Evolutionary conservation across 305 asterid genomes (phyloP), one percentile per base, ranked within the genome.

Genomic region (Rubia occidens): DNA sequence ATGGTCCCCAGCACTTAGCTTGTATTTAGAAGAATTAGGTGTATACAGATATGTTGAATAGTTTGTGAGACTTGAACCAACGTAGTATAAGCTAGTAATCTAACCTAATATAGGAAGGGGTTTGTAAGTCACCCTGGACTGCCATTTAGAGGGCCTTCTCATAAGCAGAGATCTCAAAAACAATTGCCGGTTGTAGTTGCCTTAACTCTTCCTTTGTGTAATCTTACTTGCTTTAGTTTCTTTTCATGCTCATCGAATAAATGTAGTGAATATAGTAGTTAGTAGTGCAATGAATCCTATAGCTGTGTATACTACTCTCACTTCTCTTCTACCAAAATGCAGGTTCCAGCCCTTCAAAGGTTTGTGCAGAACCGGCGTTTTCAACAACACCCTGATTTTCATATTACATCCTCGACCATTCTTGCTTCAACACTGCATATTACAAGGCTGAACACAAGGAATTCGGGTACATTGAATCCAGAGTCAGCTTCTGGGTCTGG

Each of bases 271-370:
- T 60, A 1, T 26, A 24, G 15, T 29, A 26, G 18, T 42, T 45
- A 18, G 32, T 5, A 6, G 6, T 6, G n/a, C 8, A 18, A 1
- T 45, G 40, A 21, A 24, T 15, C 32, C 17, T 42, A 32, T 42
- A 18, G 68, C 32, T 18, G 37, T 64, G 51, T 63, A 37, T 44
- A 17, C 43, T 51, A 39, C 61, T 15, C 24, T 60, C 9, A 66
- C 20, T 72, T 10, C 32, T 3, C 18, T 3, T 72, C 18, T 18
- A n/a, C 32, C 60, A 39, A 35, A 17, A 44, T 9, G 13, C 85
- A 94, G 99, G 96, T 94, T 75, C 99, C 99, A 4, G 97, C 99
- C 66, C 74, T 94, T 79, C 99, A 89, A 81, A 89, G 97, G 82
- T 90, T 84, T 80, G 84, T 90, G 88, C 99, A 89, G 82, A 90